Conservation (phyloP, 106 monocot genomes). For the Dioscorea alata region DNA sequence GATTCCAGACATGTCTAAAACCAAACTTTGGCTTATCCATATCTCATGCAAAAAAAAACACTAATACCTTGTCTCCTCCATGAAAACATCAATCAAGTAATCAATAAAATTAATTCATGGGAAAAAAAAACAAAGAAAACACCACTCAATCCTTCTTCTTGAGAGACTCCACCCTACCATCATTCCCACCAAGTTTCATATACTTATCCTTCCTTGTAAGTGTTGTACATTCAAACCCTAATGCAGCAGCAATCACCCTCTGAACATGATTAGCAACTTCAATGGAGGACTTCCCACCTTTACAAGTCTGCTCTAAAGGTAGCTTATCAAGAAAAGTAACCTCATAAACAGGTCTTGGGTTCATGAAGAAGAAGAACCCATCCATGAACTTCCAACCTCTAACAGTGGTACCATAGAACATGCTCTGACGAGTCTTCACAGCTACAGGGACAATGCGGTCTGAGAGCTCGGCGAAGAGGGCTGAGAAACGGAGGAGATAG, state of each 20-base stretch:
- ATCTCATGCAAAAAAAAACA: no score
- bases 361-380: conserved; percentile 92
- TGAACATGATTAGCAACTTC: conserved; percentile 89
- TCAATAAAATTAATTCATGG: no score
- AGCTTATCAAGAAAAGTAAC: conserved; percentile 65
- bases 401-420: conserved; percentile 71
- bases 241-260: conserved; percentile 33
- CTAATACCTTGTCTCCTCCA: no score
- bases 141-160: conserved; percentile 2
- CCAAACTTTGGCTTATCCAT: no score
- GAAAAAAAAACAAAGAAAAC: no score
- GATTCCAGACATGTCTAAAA: no score
- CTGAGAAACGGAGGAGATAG: conserved; percentile 72
- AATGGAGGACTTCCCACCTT: conserved; percentile 37
- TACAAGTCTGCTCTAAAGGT: conserved; percentile 50
- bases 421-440: conserved; percentile 33
- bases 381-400: conserved; percentile 82
- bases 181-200: conserved; percentile 52
- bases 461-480: conserved; percentile 83
- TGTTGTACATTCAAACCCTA: conserved; percentile 53
- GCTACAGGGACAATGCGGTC: conserved; percentile 81
- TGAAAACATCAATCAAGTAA: no score
- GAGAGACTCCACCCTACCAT: conserved; percentile 43
- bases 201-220: conserved; percentile 82
- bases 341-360: conserved; percentile 74